Evolutionary conservation across 2,329 filamentous ascomycete genomes (phyloP).

Genomic region (Laburnicola sp.): DNA sequence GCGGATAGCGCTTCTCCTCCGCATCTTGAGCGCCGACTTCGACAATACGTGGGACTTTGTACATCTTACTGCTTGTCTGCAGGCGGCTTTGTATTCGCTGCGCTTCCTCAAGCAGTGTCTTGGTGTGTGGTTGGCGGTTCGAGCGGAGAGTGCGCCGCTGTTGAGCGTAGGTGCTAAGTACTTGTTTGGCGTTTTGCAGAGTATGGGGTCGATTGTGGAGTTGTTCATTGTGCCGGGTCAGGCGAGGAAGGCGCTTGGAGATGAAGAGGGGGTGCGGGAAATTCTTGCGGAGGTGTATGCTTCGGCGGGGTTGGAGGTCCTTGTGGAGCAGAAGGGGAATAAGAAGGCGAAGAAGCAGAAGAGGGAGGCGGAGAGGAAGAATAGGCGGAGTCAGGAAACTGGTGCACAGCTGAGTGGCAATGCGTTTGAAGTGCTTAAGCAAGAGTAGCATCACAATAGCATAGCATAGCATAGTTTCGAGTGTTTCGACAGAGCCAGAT

Average conservation of each 20-base stretch:
- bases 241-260: conserved; percentile 13
- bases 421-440: conserved; percentile 7
- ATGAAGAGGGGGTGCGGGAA: conserved; percentile 19
- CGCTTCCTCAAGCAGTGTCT: conserved; percentile 48
- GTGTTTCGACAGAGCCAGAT: background rate
- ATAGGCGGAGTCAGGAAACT: conserved; percentile 16
- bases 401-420: background rate
- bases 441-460: too few relatives aligned
- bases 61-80: conserved; percentile 46
- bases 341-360: conserved; percentile 31
- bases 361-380: conserved; percentile 34
- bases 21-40: conserved; percentile 35
- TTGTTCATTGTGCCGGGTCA: conserved; percentile 34
- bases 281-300: conserved; percentile 35
- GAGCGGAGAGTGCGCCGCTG: background rate
- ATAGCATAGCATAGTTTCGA: background rate
- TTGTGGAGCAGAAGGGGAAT: conserved; percentile 19
- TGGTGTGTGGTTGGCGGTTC: conserved; percentile 22
- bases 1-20: conserved; percentile 16
- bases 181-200: conserved; percentile 22
- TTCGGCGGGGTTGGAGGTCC: conserved; percentile 27
- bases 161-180: conserved; percentile 5
- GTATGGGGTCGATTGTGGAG: conserved; percentile 29
- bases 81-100: conserved; percentile 50
- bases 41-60: conserved; percentile 44